A percentile compares a stretch with the other conserved stretches of the same genome.
phyloP scores from a whole-genome alignment of 2,329 filamentous ascomycete species.

The Aotearoamyces nothofagi region DNA sequence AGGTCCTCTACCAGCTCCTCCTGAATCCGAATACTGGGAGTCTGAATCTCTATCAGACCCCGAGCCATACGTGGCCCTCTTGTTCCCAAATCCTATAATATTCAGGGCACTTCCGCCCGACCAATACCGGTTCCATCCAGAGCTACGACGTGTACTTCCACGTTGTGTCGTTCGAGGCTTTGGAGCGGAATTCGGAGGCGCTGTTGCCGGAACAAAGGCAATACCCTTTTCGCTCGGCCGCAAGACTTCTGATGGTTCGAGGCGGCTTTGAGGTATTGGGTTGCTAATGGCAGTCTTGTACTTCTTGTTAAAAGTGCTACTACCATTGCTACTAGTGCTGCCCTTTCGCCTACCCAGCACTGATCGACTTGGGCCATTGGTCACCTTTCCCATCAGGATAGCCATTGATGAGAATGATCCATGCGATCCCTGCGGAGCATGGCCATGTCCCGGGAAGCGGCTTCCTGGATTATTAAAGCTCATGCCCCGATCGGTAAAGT shows the following conservation, averaged over 20 bases:
- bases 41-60: constrained; percentile 28
- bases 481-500: constrained; percentile 28
- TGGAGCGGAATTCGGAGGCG: constrained; percentile 11
- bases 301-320: constrained; percentile 45
- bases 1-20: constrained; percentile 21
- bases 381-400: constrained; percentile 48
- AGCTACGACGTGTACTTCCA: constrained; percentile 39
- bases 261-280: constrained; percentile 33
- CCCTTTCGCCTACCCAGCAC: constrained; percentile 30
- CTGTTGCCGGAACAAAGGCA: constrained; percentile 21
- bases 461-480: constrained; percentile 20
- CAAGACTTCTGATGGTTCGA: constrained; percentile 5
- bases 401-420: constrained; percentile 48
- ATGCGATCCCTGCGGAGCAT: constrained; percentile 35
- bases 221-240: constrained; percentile 18
- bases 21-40: constrained; percentile 38
- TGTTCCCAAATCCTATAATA: constrained; percentile 42
- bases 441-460: constrained; percentile 27
- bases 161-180: constrained; percentile 7
- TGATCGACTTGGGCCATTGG: constrained; percentile 25
- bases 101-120: constrained; percentile 56
- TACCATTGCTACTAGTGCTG: constrained; percentile 41
- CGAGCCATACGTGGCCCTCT: constrained; percentile 33
- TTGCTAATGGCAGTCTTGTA: constrained; percentile 47
- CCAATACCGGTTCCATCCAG: constrained; percentile 67